phyloP scores from a whole-genome alignment of 2,329 filamentous ascomycete species.

The Fusarium abutilonis region DNA sequence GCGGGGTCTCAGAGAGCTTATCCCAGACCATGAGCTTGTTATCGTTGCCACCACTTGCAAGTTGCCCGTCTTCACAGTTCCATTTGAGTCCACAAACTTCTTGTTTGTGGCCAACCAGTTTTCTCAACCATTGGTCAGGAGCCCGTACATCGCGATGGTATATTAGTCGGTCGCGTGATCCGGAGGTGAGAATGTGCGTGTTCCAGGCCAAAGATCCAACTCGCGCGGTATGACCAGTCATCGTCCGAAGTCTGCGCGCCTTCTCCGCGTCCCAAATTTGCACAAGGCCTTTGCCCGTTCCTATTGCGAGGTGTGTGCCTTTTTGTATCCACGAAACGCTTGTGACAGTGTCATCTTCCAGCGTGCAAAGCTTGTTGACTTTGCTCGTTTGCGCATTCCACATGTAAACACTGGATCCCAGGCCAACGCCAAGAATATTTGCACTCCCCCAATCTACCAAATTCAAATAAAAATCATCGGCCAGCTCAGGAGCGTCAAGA shows the following conservation, averaged over 20 bases:
- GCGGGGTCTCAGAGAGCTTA: constrained; percentile 87
- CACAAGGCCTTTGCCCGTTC: constrained; percentile 91
- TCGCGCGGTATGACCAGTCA: constrained; percentile 94
- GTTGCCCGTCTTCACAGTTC: constrained; percentile 95
- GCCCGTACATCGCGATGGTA: constrained; percentile 95
- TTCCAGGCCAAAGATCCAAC: constrained; percentile 98
- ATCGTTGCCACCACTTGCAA: constrained; percentile 96
- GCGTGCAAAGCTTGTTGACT: constrained; percentile 92
- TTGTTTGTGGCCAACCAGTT: constrained; percentile 94
- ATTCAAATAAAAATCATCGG: constrained; percentile 98
- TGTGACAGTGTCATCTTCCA: constrained; percentile 93
- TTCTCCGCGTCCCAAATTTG: constrained; percentile 98
- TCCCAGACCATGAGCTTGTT: constrained; percentile 99
- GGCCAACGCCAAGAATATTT: constrained; percentile 90
- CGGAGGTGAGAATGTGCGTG: constrained; percentile 94
- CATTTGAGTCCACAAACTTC: constrained; percentile 97
- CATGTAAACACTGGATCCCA: constrained; percentile 95
- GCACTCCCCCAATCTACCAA: constrained; percentile 97
- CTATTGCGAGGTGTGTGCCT: constrained; percentile 94
- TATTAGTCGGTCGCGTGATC: constrained; percentile 90
- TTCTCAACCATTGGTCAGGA: constrained; percentile 87
- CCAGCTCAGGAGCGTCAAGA: constrained; percentile 92
- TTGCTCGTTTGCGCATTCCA: constrained; percentile 94
- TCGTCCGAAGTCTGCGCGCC: constrained; percentile 85
- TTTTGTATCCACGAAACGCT: constrained; percentile 99